Percentiles rank a stretch among this genome's conserved stretches.
Evolutionary conservation across 2,329 filamentous ascomycete genomes (phyloP).

Genomic region (Albophoma yamanashiensis): DNA sequence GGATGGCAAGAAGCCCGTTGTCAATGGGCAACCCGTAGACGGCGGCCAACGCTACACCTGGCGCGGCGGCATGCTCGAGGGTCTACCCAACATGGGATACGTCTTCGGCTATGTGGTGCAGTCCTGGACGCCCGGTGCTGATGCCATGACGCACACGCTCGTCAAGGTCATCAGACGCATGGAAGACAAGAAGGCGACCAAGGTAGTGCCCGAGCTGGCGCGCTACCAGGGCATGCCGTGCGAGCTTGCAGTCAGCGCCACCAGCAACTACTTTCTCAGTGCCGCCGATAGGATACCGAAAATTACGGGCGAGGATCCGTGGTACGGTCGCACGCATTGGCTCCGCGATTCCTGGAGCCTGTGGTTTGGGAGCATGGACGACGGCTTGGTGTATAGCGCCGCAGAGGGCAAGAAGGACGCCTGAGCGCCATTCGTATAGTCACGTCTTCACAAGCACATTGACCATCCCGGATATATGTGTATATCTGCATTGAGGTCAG

Average conservation of each 20-base stretch:
- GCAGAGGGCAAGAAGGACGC: conserved; percentile 20
- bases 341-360: conserved; percentile 17
- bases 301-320: conserved; percentile 20
- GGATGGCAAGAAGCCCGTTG: conserved; percentile 37
- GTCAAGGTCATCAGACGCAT: conserved; percentile 42
- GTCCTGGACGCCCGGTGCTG: conserved; percentile 58
- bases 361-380: conserved; percentile 18
- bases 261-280: conserved; percentile 23
- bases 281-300: conserved; percentile 25
- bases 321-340: conserved; percentile 23
- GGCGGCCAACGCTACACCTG: conserved; percentile 44
- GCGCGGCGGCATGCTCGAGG: conserved; percentile 56
- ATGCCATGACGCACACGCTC: conserved; percentile 35
- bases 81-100: conserved; percentile 51
- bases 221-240: conserved; percentile 11
- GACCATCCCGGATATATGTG: no score
- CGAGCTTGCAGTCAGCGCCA: conserved; percentile 15
- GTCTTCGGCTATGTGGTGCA: conserved; percentile 56
- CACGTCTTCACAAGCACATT: background rate
- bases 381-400: conserved; percentile 18
- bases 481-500: no score
- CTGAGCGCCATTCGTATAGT: background rate
- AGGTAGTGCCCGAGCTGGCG: conserved; percentile 32
- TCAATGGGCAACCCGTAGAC: conserved; percentile 43
- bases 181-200: conserved; percentile 31